These are phyloP conservation scores for Starmerella roubikii DNA, from an alignment of 805 yeast species.

Conservation along the genomic window DNA sequence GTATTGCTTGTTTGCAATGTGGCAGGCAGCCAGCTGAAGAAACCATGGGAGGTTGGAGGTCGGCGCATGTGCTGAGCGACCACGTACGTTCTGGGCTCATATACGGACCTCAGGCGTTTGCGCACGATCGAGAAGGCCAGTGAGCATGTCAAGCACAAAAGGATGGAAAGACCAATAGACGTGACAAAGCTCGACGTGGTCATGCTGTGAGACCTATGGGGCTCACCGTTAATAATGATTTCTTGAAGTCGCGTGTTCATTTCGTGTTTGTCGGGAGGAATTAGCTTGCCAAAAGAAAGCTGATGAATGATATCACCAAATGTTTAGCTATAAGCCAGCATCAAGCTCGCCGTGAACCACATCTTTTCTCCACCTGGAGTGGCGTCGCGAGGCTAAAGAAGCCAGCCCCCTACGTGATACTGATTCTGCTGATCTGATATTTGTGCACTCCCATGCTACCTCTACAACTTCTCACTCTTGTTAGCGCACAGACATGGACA, in stretches of 20 bases:
- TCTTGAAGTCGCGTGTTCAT: slow-evolving; percentile 16
- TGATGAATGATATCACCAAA: too few species aligned
- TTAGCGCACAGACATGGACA: slow-evolving; percentile 22
- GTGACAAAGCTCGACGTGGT: slow-evolving; percentile 18
- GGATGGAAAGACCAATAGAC: slow-evolving; percentile 33
- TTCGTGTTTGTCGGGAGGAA: too few species aligned
- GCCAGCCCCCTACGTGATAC: too few species aligned
- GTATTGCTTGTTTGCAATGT: slow-evolving; percentile 31
- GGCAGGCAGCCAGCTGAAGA: slow-evolving; percentile 45
- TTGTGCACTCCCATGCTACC: too few species aligned
- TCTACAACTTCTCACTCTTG: background rate
- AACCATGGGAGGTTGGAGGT: slow-evolving; percentile 24
- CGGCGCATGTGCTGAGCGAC: slow-evolving; percentile 32
- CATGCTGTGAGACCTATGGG: slow-evolving; percentile 15
- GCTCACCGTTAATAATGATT: slow-evolving; percentile 14
- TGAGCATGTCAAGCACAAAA: slow-evolving; percentile 38
- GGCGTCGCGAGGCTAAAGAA: too few species aligned
- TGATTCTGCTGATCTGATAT: too few species aligned
- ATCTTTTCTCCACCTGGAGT: too few species aligned
- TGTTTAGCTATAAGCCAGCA: too few species aligned
- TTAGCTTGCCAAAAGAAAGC: too few species aligned
- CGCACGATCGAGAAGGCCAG: slow-evolving; percentile 30
- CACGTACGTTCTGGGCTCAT: slow-evolving; percentile 42
- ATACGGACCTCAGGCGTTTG: slow-evolving; percentile 29
- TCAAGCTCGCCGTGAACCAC: too few species aligned